A percentile compares a stretch with the other conserved stretches of the same genome.
phyloP scores from a whole-genome alignment of 805 yeast genomes.

The Schwanniomyces polymorphus region DNA sequence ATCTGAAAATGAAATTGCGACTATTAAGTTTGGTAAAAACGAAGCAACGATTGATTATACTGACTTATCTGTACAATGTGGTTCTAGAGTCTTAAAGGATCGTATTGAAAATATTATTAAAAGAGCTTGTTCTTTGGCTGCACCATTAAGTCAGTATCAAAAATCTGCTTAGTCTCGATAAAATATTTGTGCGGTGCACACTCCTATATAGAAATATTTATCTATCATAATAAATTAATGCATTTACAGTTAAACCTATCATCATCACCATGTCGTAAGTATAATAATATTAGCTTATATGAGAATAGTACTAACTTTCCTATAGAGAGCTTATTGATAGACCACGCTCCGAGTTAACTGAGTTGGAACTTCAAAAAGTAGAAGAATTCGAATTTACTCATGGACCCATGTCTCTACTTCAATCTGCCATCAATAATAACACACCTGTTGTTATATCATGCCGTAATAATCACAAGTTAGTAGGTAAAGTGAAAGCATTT shows the following conservation, averaged over 20 bases:
- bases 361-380: conserved; percentile 71
- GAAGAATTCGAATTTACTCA: conserved; percentile 88
- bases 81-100: conserved; percentile 73
- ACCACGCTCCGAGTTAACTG: conserved; percentile 78
- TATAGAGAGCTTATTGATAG: conserved; percentile 65
- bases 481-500: conserved; percentile 89
- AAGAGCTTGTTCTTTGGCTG: conserved; percentile 77
- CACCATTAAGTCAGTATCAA: conserved; percentile 65
- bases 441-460: conserved; percentile 84
- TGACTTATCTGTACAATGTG: conserved; percentile 65
- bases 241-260: not conserved
- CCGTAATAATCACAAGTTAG: conserved; percentile 88
- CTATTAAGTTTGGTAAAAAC: conserved; percentile 73
- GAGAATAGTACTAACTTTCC: conserved; percentile 22
- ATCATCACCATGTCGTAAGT: conserved; percentile 4
- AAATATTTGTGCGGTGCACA: not conserved
- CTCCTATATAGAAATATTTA: not conserved
- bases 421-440: conserved; percentile 72
- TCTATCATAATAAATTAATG: not conserved
- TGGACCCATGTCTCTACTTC: conserved; percentile 91
- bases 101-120: conserved; percentile 79
- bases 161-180: conserved; percentile 11
- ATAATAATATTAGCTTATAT: not conserved
- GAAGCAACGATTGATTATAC: conserved; percentile 69
- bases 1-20: conserved; percentile 43